phyloP scores from a whole-genome alignment of 2,329 filamentous ascomycete genomes.

The Neonectria ditissima region DNA sequence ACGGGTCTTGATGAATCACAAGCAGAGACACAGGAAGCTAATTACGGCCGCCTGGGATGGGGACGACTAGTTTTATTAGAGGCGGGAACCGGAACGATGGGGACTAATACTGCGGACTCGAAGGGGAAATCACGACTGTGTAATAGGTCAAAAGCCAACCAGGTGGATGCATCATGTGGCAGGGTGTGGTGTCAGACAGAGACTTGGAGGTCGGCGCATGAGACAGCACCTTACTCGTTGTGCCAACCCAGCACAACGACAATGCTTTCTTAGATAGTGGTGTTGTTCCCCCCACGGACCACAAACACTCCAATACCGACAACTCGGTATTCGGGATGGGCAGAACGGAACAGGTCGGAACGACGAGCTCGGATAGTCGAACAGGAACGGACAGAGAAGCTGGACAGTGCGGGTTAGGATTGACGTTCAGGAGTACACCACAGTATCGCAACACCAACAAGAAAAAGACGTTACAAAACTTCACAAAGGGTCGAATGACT shows the following conservation, averaged over 20 bases:
- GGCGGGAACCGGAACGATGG: conserved; percentile 11
- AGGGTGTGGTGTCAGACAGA: conserved; percentile 5
- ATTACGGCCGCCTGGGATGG: conserved; percentile 3
- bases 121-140: conserved; percentile 14
- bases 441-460: background rate
- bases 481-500: background rate
- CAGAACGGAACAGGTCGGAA: background rate
- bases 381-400: background rate
- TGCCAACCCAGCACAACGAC: background rate
- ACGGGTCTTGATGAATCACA: conserved; percentile 1
- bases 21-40: conserved; percentile 1
- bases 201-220: conserved; percentile 5
- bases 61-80: conserved; percentile 3
- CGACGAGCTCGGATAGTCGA: background rate
- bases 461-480: background rate
- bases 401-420: background rate
- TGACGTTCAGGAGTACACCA: background rate
- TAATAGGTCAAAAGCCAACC: conserved; percentile 14
- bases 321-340: background rate
- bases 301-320: background rate
- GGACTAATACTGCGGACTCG: background rate
- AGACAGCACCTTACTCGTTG: conserved; percentile 11
- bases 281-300: background rate
- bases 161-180: conserved; percentile 11
- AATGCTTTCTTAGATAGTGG: background rate